Evolutionary conservation across 108 stramenopile species (phyloP).

Genomic region (Skeletonema menzelii): DNA sequence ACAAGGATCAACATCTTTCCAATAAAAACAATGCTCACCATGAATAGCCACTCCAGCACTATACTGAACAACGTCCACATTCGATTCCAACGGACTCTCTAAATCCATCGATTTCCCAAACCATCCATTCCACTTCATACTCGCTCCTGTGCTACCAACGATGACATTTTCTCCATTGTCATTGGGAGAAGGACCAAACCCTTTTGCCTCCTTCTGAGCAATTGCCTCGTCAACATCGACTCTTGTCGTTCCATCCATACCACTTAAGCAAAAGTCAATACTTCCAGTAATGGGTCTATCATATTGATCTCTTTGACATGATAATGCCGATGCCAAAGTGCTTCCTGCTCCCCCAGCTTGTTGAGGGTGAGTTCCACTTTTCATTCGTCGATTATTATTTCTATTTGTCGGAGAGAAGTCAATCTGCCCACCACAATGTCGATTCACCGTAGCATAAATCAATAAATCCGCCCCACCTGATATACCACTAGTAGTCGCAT

Average conservation of each 20-base stretch:
- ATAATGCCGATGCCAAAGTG: conserved; percentile 42
- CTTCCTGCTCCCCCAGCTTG: not conserved
- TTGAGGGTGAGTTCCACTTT: not conserved
- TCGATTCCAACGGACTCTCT: not conserved
- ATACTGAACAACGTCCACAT: conserved; percentile 29
- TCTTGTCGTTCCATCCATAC: conserved; percentile 25
- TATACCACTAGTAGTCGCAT: conserved; percentile 43
- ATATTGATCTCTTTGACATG: conserved; percentile 51
- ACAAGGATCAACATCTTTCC: not conserved
- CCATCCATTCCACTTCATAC: conserved; percentile 38
- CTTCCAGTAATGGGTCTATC: conserved; percentile 49
- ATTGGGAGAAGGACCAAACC: not conserved
- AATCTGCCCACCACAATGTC: conserved; percentile 28
- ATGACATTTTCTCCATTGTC: conserved; percentile 6
- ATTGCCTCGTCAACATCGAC: conserved; percentile 28
- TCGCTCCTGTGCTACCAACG: not conserved
- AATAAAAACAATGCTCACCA: conserved; percentile 3
- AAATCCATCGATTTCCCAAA: not conserved
- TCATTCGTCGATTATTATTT: not conserved
- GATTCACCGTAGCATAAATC: conserved; percentile 44
- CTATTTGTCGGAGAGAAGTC: not conserved
- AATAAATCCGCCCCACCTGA: conserved; percentile 43
- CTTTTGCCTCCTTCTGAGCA: conserved; percentile 9
- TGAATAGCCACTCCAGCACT: conserved; percentile 46
- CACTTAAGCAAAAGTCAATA: conserved; percentile 47